Conservation (phyloP, 148 eudicot species). For the Camellia granthamiana region DNA sequence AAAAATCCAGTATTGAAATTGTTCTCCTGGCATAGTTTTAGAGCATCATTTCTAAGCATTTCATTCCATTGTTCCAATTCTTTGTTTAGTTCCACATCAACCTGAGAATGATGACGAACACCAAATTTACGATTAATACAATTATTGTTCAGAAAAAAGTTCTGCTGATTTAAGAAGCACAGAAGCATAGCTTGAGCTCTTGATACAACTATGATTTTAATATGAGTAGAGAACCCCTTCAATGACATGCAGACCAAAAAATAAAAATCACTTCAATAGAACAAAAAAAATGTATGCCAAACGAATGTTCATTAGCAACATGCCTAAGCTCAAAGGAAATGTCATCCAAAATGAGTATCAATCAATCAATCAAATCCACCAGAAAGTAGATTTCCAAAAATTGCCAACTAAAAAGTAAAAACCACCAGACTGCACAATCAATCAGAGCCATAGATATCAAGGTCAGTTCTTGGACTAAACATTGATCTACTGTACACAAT, state of each 20-base stretch:
- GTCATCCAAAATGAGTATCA: background rate
- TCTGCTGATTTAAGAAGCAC: background rate
- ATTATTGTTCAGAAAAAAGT: background rate
- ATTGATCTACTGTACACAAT: background rate
- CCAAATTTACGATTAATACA: background rate
- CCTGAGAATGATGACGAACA: conserved; percentile 40
- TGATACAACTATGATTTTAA: background rate
- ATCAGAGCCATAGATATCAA: background rate
- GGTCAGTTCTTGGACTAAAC: background rate
- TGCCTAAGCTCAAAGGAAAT: background rate
- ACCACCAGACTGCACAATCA: background rate
- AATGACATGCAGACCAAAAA: background rate
- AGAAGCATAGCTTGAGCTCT: background rate
- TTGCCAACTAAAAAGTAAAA: background rate
- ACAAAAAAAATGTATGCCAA: background rate
- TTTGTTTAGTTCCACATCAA: conserved; percentile 80
- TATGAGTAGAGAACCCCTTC: background rate
- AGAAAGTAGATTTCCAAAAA: background rate
- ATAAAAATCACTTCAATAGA: background rate
- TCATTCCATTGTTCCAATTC: conserved; percentile 98
- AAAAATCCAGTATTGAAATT: conserved; percentile 92
- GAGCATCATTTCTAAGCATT: conserved; percentile 79
- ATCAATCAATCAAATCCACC: background rate
- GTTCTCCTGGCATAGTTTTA: conserved; percentile 85
- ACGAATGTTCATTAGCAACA: background rate